Conservation (phyloP, 495 filamentous ascomycete species). For the Sporormia fimetaria region DNA sequence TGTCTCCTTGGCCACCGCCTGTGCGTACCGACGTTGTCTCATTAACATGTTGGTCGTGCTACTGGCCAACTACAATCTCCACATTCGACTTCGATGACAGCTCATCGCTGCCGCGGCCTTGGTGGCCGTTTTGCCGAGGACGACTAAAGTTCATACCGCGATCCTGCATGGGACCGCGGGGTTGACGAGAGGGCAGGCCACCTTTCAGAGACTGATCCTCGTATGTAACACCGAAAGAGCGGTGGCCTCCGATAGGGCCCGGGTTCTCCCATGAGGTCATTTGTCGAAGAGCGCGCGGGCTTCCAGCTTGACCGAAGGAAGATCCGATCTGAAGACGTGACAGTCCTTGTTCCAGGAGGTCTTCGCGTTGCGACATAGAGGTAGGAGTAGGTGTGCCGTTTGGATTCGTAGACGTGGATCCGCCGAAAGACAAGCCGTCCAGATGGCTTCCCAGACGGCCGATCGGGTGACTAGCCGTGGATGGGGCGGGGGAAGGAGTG, state of each 20-base stretch:
- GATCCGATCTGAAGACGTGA: slow-evolving; percentile 51
- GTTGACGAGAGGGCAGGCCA: slow-evolving; percentile 62
- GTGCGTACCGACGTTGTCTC: too few species aligned
- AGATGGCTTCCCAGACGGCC: slow-evolving; percentile 17
- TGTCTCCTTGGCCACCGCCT: too few species aligned
- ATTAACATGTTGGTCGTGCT: too few species aligned
- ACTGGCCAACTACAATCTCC: slow-evolving; percentile 36
- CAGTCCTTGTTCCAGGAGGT: slow-evolving; percentile 56
- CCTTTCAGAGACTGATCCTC: slow-evolving; percentile 54
- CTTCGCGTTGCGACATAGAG: slow-evolving; percentile 50
- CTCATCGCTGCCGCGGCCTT: slow-evolving; percentile 70
- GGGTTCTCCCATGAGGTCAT: slow-evolving; percentile 60
- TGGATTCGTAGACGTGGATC: slow-evolving; percentile 51
- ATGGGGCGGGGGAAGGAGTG: slow-evolving; percentile 85
- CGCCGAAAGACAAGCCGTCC: slow-evolving; percentile 26
- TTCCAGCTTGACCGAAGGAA: slow-evolving; percentile 48
- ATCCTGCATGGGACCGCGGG: slow-evolving; percentile 65
- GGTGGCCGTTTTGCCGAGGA: slow-evolving; percentile 68
- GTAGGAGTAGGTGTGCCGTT: slow-evolving; percentile 67
- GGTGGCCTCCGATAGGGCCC: slow-evolving; percentile 80
- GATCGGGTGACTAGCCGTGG: slow-evolving; percentile 76
- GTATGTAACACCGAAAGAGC: slow-evolving; percentile 57
- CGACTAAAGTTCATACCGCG: slow-evolving; percentile 64
- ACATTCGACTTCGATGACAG: slow-evolving; percentile 46
- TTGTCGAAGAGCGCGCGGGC: slow-evolving; percentile 49